A percentile compares a stretch with the other conserved stretches of the same genome.
Conservation (phyloP, 768 basidiomycete species). For the Lentinula edodes region DNA sequence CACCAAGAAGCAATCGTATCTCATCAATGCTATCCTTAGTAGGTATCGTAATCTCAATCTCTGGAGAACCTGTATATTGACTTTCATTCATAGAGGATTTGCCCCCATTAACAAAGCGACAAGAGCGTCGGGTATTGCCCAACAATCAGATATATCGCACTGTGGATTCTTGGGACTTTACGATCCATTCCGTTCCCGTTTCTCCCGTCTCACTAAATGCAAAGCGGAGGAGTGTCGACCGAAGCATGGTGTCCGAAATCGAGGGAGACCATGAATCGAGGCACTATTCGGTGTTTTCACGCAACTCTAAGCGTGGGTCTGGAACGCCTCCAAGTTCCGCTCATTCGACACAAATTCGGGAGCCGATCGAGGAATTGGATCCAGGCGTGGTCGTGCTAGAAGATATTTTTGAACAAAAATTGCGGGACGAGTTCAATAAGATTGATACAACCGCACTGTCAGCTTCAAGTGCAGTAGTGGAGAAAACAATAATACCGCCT, state of each 20-base stretch:
- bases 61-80: neutral
- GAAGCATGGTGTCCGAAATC: constrained; percentile 11
- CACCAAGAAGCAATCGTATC: constrained; percentile 73
- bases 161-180: constrained; percentile 82
- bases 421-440: neutral
- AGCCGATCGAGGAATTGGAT: neutral
- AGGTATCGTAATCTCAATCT: constrained; percentile 10
- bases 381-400: neutral
- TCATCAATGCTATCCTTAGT: constrained; percentile 75
- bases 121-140: constrained; percentile 55
- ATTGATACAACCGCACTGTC: neutral
- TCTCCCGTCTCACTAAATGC: neutral
- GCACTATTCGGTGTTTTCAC: neutral
- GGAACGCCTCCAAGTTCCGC: neutral
- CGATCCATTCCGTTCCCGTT: constrained; percentile 30
- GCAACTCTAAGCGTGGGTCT: neutral
- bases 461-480: neutral
- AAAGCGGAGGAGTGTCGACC: neutral
- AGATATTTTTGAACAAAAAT: neutral
- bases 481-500: neutral
- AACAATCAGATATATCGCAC: constrained; percentile 38
- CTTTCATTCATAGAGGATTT: constrained; percentile 41
- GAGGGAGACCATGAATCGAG: constrained; percentile 16
- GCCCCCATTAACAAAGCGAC: constrained; percentile 66
- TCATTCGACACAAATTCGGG: constrained; percentile 1